Conservation (phyloP, 2,329 filamentous ascomycete genomes). For the Phialocephala subalpina region DNA sequence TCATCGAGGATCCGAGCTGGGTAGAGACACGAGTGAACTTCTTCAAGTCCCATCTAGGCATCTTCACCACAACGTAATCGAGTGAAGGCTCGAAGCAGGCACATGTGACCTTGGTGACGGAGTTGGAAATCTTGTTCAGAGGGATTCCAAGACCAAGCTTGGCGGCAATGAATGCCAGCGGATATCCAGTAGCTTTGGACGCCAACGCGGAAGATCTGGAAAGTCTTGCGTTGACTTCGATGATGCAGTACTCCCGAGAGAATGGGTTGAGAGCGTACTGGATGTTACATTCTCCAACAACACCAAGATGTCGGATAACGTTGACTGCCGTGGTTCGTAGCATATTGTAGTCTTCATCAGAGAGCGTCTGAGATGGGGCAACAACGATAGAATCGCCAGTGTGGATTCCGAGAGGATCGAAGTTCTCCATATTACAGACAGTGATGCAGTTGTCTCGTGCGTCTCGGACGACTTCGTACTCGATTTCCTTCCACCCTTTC, state of each 20-base stretch:
- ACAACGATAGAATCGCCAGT: constrained; percentile 99
- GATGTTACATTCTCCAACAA: constrained; percentile 98
- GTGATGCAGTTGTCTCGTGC: constrained; percentile 98
- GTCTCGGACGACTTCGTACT: constrained; percentile 98
- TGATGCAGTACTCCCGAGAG: constrained; percentile 97
- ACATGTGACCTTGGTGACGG: constrained; percentile 93
- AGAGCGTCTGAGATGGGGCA: constrained; percentile 94
- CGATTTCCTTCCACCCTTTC: constrained; percentile 99
- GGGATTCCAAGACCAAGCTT: constrained; percentile 96
- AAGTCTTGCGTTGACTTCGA: constrained; percentile 96
- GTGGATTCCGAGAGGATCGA: constrained; percentile 96
- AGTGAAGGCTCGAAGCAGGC: constrained; percentile 98
- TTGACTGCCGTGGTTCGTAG: constrained; percentile 95
- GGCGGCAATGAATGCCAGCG: constrained; percentile 93
- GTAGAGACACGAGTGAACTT: constrained; percentile 98
- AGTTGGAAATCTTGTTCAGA: constrained; percentile 95
- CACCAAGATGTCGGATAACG: constrained; percentile 94
- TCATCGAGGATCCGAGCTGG: constrained; percentile 97
- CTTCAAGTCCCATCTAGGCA: constrained; percentile 98
- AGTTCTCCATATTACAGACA: constrained; percentile 99
- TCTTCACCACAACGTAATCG: constrained; percentile 98
- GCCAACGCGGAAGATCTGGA: constrained; percentile 95
- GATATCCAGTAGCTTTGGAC: constrained; percentile 97
- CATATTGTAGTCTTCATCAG: constrained; percentile 99
- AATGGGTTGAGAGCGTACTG: constrained; percentile 97